Conservation (phyloP, 208 protist genomes). For the Naegleria lovaniensis region DNA sequence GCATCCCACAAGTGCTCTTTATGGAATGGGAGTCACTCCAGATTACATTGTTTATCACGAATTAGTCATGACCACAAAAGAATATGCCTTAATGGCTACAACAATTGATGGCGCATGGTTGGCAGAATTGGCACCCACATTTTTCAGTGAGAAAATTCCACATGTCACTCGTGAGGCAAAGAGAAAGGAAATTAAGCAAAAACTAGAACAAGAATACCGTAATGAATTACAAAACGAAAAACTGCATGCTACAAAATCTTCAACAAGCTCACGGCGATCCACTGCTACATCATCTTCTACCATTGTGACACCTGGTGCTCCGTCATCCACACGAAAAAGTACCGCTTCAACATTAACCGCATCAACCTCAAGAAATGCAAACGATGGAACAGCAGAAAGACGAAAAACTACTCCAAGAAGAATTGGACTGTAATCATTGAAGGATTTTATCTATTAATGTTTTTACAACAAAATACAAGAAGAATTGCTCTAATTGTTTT, state of each 20-base stretch:
- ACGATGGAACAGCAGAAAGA: not conserved
- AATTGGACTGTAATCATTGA: slow-evolving; percentile 1
- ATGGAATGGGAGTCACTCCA: slow-evolving; percentile 83
- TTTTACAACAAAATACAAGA: too few relatives aligned
- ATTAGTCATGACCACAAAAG: slow-evolving; percentile 87
- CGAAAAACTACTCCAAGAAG: slow-evolving; percentile 11
- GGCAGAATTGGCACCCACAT: slow-evolving; percentile 59
- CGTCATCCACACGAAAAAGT: not conserved
- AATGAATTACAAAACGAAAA: not conserved
- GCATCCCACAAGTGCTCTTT: slow-evolving; percentile 94
- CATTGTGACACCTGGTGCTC: not conserved
- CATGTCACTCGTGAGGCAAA: not conserved
- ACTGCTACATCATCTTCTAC: not conserved
- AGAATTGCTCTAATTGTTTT: too few relatives aligned
- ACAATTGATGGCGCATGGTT: slow-evolving; percentile 96
- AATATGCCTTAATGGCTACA: slow-evolving; percentile 92
- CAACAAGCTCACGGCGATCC: not conserved
- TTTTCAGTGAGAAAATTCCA: slow-evolving; percentile 46
- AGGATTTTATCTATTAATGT: too few relatives aligned
- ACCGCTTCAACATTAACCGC: not conserved
- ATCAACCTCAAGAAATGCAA: not conserved
- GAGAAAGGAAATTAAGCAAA: not conserved
- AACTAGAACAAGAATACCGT: not conserved
- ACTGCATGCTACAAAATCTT: not conserved
- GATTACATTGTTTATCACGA: slow-evolving; percentile 98